Percentiles rank a stretch among this genome's conserved stretches.
Conservation (phyloP, 2,329 filamentous ascomycete genomes). For the Capronia americana region DNA sequence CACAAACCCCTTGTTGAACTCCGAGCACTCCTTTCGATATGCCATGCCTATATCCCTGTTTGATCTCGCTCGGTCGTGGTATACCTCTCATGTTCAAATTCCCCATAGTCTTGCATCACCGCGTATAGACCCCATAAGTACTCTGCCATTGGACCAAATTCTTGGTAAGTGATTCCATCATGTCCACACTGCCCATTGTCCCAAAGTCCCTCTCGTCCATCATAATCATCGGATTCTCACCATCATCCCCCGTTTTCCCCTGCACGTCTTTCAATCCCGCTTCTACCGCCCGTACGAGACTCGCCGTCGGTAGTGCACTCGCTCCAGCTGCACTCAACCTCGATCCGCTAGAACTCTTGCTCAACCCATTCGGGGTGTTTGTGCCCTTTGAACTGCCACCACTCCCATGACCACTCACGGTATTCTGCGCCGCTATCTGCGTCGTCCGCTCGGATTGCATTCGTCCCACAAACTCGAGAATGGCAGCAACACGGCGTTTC, state of each 20-base stretch:
- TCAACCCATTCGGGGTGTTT: constrained; percentile 37
- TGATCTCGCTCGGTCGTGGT: not conserved
- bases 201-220: constrained; percentile 67
- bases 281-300: constrained; percentile 45
- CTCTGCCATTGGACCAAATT: constrained; percentile 87
- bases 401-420: constrained; percentile 43
- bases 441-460: constrained; percentile 86
- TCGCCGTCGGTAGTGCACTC: constrained; percentile 39
- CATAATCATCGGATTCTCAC: not conserved
- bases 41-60: not conserved
- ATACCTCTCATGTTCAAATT: constrained; percentile 10
- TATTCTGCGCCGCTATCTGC: constrained; percentile 42
- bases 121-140: constrained; percentile 62
- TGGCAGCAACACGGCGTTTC: constrained; percentile 80
- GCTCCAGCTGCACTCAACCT: not conserved
- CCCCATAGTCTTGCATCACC: constrained; percentile 18
- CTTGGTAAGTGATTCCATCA: constrained; percentile 86
- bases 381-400: constrained; percentile 43
- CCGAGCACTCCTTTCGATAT: not conserved
- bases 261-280: constrained; percentile 45
- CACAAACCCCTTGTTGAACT: not conserved
- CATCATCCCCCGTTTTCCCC: constrained; percentile 38
- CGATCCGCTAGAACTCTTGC: constrained; percentile 22
- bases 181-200: constrained; percentile 77
- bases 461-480: constrained; percentile 87